phyloP scores from a whole-genome alignment of 345 rosid genomes.

The Carallia pectinifolia region DNA sequence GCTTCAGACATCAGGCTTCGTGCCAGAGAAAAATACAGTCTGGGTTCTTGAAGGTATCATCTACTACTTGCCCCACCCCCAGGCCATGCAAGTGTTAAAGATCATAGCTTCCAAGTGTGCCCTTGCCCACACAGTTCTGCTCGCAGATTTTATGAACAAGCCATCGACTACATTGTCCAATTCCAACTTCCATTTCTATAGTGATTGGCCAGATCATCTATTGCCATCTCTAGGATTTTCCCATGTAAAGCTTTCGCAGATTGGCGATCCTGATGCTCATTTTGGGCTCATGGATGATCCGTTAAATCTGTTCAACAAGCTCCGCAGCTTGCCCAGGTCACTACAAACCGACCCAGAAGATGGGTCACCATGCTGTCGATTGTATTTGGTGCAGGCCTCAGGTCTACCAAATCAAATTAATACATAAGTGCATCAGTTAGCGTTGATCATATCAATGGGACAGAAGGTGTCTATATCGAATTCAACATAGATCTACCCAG shows the following conservation, averaged over 20 bases:
- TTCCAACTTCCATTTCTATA: slow-evolving; percentile 76
- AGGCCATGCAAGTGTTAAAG: slow-evolving; percentile 87
- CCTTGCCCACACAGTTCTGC: slow-evolving; percentile 63
- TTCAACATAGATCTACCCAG: slow-evolving; percentile 22
- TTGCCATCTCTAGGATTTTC: slow-evolving; percentile 89
- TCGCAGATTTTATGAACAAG: slow-evolving; percentile 97
- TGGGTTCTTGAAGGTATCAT: slow-evolving; percentile 98
- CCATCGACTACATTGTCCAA: slow-evolving; percentile 67
- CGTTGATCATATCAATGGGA: slow-evolving; percentile 22
- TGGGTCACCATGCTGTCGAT: slow-evolving; percentile 88
- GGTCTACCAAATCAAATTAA: slow-evolving; percentile 59
- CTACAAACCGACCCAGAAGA: slow-evolving; percentile 75
- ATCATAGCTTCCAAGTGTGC: slow-evolving; percentile 70
- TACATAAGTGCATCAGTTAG: slow-evolving; percentile 29
- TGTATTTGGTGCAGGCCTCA: slow-evolving; percentile 93
- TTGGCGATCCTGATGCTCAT: slow-evolving; percentile 94
- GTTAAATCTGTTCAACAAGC: slow-evolving; percentile 77
- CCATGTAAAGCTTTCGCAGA: slow-evolving; percentile 82
- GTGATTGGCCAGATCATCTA: slow-evolving; percentile 98
- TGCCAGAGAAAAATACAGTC: slow-evolving; percentile 64
- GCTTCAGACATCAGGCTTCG: slow-evolving; percentile 71
- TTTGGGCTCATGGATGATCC: slow-evolving; percentile 80
- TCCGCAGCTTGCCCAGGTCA: slow-evolving; percentile 79
- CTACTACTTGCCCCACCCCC: slow-evolving; percentile 77
- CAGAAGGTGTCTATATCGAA: slow-evolving; percentile 19